Base-by-base conservation (phyloP, 2,329 filamentous ascomycete genomes). In the Fusarium burgessii region DNA sequence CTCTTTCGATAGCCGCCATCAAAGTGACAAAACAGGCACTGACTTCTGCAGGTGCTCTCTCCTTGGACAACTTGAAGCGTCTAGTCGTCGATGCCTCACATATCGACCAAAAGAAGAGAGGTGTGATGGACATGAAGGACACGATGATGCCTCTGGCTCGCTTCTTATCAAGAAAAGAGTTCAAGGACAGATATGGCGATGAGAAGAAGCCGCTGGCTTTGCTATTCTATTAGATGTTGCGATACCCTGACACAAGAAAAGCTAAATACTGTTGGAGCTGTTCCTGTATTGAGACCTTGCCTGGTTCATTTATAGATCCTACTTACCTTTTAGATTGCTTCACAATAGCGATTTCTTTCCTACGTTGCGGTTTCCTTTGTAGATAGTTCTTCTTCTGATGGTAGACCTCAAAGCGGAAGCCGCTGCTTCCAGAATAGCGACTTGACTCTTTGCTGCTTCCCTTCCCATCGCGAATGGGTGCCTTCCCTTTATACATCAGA, bases 111-210 rank as follows among this genome's bases (percentile, higher is more conserved):
- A 99, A 99, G 87, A 97, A 97, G 85, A 88, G 95, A 49, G 94
- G 94, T 1, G 89, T 99, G 70, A 89, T 97, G 80, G 96, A 98
- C 78, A 98, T 98, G 93, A 94, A 93, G 80, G 96, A 99, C 67
- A 93, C 93, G 1, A 91, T 95, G 83, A 86, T 94, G 76, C 93
- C 94, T 10, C 86, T 98, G 50, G 88, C 93, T 47, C 88, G 89
- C 67, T 89, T 97, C 78, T 83, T 99, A 54, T 88, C 91, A 36
- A 86, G 90, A 59, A 83, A 88, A 18, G 90, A 93, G 75, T 87
- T 98, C 73, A 91, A 90, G 79, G 89, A 90, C 54, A 86, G 90
- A 69, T 97, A 94, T 76, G 84, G 81, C 27, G 86, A 86, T 57
- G 84, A 87, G 62, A 86, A 89, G 73, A 86, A 85, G 74, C 81